Percentiles rank a stretch among this genome's conserved stretches.
These are phyloP conservation scores for Collybia sordida DNA, from an alignment of 768 basidiomycete genomes.

Conservation along the genomic window DNA sequence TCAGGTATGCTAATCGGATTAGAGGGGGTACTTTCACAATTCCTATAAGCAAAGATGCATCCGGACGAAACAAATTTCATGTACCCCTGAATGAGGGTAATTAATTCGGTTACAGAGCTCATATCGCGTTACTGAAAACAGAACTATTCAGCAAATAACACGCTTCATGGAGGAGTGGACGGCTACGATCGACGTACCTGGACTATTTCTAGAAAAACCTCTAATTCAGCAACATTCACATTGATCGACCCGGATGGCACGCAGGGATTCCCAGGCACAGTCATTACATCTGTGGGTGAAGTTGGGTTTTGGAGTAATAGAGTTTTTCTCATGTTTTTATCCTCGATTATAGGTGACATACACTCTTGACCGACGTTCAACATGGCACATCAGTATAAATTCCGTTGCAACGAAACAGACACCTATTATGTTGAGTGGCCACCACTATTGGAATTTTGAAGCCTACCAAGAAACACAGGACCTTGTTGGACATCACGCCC, in stretches of 20 bases:
- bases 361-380: slow-evolving; percentile 31
- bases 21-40: slow-evolving; percentile 44
- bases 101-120: not conserved
- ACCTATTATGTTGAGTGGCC: slow-evolving; percentile 43
- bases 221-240: slow-evolving; percentile 39
- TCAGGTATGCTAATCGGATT: slow-evolving; percentile 44
- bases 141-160: slow-evolving; percentile 32
- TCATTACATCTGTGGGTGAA: slow-evolving; percentile 27
- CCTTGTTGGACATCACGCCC: slow-evolving; percentile 32
- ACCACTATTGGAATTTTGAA: slow-evolving; percentile 46
- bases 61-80: slow-evolving; percentile 35
- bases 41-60: slow-evolving; percentile 37
- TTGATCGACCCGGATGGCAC: slow-evolving; percentile 40
- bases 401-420: slow-evolving; percentile 35
- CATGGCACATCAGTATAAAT: slow-evolving; percentile 37
- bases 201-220: slow-evolving; percentile 29
- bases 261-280: slow-evolving; percentile 49
- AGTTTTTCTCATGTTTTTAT: not conserved
- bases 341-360: slow-evolving; percentile 25
- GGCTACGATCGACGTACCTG: slow-evolving; percentile 47
- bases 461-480: slow-evolving; percentile 42
- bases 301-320: not conserved
- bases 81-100: slow-evolving; percentile 39
- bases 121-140: not conserved
- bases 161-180: slow-evolving; percentile 44